These are phyloP conservation scores for Dendrocalamus sinicus DNA, from an alignment of 176 grass and related monocot genomes.

Conservation along the genomic window DNA sequence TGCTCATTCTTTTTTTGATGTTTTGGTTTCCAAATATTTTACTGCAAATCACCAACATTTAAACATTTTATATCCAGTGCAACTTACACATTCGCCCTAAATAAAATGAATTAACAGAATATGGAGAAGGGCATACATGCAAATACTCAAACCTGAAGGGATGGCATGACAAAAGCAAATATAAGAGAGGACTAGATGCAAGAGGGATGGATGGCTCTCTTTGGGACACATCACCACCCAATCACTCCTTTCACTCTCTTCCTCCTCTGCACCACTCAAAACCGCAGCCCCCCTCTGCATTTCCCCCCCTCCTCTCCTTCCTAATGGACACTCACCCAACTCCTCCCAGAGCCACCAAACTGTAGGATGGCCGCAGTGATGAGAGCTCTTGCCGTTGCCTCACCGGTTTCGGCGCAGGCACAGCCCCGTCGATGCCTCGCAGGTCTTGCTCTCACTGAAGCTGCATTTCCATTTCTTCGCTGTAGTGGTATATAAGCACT, in stretches of 20 bases:
- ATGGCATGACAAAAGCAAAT: background rate
- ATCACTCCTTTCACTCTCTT: conserved; percentile 44
- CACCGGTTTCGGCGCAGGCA: conserved; percentile 46
- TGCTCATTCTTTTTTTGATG: background rate
- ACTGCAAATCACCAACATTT: no score
- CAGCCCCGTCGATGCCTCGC: conserved; percentile 35
- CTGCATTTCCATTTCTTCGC: conserved; percentile 36
- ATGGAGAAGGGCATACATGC: conserved; percentile 5
- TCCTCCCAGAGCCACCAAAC: conserved; percentile 9
- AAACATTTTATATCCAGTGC: background rate
- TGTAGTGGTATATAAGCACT: background rate
- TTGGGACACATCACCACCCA: conserved; percentile 57
- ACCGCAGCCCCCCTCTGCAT: conserved; percentile 14
- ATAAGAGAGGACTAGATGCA: background rate
- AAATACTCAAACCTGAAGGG: conserved; percentile 12
- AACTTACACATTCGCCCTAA: background rate
- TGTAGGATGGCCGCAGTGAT: conserved; percentile 58
- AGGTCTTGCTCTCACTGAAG: conserved; percentile 60
- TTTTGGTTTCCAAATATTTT: no score
- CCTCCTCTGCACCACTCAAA: conserved; percentile 56
- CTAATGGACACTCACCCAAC: conserved; percentile 30
- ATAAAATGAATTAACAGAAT: background rate
- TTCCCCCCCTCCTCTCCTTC: conserved; percentile 26
- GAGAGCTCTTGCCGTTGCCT: conserved; percentile 54
- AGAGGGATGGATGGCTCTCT: conserved; percentile 52